Base-by-base conservation (phyloP, 352 stramenopile species). In the Phytopythium aichiense region DNA sequence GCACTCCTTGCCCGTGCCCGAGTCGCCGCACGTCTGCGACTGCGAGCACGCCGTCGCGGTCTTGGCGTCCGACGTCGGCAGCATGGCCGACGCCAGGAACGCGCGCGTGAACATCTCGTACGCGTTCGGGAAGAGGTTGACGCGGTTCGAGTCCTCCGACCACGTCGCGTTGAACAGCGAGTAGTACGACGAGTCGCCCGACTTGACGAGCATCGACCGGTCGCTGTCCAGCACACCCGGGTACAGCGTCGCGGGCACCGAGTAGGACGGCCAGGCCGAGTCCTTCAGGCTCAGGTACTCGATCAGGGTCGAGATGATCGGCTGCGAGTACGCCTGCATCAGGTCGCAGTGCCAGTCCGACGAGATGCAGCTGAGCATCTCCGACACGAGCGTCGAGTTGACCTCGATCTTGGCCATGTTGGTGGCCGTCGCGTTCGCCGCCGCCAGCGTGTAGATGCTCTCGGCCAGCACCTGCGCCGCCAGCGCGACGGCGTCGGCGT, bases 61-160 rank as follows among this genome's bases (percentile, higher is more conserved):
- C 18, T 72, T 64, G 5, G 64, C 65, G 7, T 71, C 73, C 45
- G 58, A 66, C 38, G 80, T 76, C 11, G 78, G 74, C 30, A 80
- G 67, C 61, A 92, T 78, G 1, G 74, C 66, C 0, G 84, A 74
- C 12, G 84, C 84, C 11, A 95, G 66, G 61, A 92, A 93, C 0
- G 80, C 64, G 23, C 84, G 80, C 31, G 77, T 88, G 54, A 95
- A 95, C 15, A 76, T 72, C 63, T 95, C 84, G 65, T 92, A 92
- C 11, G 82, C 84, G 58, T 93, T 93, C 28, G 86, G 86, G 69
- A 92, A 92, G 20, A 94, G 60, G 13, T 76, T 73, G 9, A 92
- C 60, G 30, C 74, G 67, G 65, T 84, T 77, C 16, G 67, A 58
- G 23, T 81, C 67, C 22, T 92, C 76, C 37, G 73, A 81, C 76